These are phyloP conservation scores for Suhomyces vadensis DNA, from an alignment of 805 yeast genomes.

Conservation along the genomic window DNA sequence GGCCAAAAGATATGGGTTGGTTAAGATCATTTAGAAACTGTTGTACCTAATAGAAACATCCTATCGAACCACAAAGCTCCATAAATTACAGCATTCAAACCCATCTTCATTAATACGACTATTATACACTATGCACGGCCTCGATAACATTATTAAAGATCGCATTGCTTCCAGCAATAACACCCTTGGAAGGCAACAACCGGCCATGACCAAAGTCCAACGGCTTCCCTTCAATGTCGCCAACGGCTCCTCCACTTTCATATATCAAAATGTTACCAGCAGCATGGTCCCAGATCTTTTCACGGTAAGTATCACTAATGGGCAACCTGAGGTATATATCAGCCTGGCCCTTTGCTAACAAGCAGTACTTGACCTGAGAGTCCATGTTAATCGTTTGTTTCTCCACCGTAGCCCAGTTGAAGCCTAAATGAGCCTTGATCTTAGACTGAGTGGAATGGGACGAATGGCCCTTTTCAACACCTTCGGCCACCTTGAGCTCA, in stretches of 20 bases:
- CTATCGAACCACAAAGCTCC: too few relatives aligned
- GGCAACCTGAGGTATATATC: conserved; percentile 92
- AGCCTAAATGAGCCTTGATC: conserved; percentile 62
- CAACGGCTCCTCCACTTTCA: conserved; percentile 90
- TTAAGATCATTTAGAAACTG: too few relatives aligned
- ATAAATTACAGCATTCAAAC: too few relatives aligned
- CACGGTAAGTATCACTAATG: conserved; percentile 69
- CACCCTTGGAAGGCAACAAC: conserved; percentile 79
- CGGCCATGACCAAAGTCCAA: conserved; percentile 88
- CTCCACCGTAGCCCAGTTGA: conserved; percentile 50
- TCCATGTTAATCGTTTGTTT: conserved; percentile 76
- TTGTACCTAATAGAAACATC: too few relatives aligned
- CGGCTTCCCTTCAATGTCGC: conserved; percentile 74
- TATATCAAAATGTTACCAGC: conserved; percentile 85
- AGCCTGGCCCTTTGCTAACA: conserved; percentile 86
- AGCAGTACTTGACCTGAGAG: conserved; percentile 95
- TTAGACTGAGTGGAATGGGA: conserved; percentile 81
- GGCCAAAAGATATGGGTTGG: too few relatives aligned
- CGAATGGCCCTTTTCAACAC: conserved; percentile 94
- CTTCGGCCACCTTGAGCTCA: conserved; percentile 76
- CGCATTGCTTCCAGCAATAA: conserved; percentile 72
- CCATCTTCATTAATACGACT: too few relatives aligned
- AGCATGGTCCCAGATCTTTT: conserved; percentile 99
- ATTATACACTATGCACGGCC: conserved; percentile 39
- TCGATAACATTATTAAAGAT: conserved; percentile 52